Conservation (phyloP, 1,139 yeast genomes). For the Pichia norvegensis region DNA sequence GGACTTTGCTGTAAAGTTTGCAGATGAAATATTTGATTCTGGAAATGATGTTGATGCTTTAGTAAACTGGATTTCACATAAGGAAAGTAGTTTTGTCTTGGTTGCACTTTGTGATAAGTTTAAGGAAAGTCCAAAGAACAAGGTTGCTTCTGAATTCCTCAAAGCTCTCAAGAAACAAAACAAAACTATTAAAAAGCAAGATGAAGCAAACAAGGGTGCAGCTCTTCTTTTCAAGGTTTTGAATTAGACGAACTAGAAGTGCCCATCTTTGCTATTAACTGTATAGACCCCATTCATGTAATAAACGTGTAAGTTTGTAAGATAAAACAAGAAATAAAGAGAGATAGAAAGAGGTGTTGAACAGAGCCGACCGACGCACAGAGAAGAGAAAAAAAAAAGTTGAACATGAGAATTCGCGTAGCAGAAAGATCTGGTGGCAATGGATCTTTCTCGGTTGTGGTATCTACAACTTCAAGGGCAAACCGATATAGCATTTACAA, state of each 20-base stretch:
- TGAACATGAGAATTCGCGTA: too few species aligned
- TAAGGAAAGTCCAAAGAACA: constrained; percentile 27
- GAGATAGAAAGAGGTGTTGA: too few species aligned
- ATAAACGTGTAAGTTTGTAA: background rate
- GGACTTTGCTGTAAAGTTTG: constrained; percentile 50
- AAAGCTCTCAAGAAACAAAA: constrained; percentile 47
- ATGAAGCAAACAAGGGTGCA: constrained; percentile 72
- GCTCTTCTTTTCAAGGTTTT: constrained; percentile 47
- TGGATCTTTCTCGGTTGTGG: background rate
- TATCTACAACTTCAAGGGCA: background rate
- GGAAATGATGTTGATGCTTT: constrained; percentile 42
- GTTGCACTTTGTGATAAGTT: constrained; percentile 59
- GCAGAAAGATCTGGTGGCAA: background rate
- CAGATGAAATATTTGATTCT: constrained; percentile 43
- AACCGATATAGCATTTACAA: background rate
- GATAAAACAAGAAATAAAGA: too few species aligned
- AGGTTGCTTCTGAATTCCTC: constrained; percentile 39
- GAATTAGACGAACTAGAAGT: constrained; percentile 1
- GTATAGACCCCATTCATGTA: background rate
- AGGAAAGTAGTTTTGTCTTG: constrained; percentile 75
- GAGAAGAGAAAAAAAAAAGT: background rate
- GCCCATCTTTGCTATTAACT: background rate
- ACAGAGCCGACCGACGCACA: background rate
- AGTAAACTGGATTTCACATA: constrained; percentile 57
- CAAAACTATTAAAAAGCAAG: constrained; percentile 37